A percentile compares a stretch with the other conserved stretches of the same genome.
Conservation (phyloP, 805 yeast species). For the Candida chauliodis region DNA sequence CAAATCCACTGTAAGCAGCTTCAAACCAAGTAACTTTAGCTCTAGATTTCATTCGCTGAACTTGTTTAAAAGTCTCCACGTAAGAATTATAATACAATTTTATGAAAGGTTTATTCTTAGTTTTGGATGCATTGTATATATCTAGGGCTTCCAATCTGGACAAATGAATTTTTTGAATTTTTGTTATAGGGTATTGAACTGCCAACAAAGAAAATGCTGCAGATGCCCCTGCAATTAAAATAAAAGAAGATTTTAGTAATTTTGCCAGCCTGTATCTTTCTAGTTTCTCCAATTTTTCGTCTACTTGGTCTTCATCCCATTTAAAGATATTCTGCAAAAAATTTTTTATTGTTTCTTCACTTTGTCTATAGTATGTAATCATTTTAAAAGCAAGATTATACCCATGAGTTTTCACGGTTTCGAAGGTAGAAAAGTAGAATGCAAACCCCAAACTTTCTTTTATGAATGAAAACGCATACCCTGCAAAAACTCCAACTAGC, state of each 20-base stretch:
- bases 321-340: conserved; percentile 13
- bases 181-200: conserved; percentile 79
- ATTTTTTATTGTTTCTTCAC: conserved; percentile 41
- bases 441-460: conserved; percentile 87
- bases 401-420: conserved; percentile 68
- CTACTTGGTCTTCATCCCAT: conserved; percentile 15
- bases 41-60: conserved; percentile 49
- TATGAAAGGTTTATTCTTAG: conserved; percentile 28
- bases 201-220: conserved; percentile 77
- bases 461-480: conserved; percentile 69
- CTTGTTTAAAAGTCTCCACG: conserved; percentile 66
- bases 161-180: conserved; percentile 75
- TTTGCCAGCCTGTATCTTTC: conserved; percentile 40
- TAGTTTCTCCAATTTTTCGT: conserved; percentile 20
- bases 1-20: conserved; percentile 78
- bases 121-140: conserved; percentile 43
- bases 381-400: conserved; percentile 45
- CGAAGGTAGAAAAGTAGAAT: conserved; percentile 77
- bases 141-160: conserved; percentile 79
- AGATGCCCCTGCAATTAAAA: conserved; percentile 79
- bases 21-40: conserved; percentile 55
- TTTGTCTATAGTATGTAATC: conserved; percentile 39
- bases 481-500: conserved; percentile 82
- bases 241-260: conserved; percentile 62
- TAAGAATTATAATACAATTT: conserved; percentile 71